Evolutionary conservation across 108 stramenopile species (phyloP), one percentile per base, ranked within the genome.

Genomic region (Nitzschia sp.): DNA sequence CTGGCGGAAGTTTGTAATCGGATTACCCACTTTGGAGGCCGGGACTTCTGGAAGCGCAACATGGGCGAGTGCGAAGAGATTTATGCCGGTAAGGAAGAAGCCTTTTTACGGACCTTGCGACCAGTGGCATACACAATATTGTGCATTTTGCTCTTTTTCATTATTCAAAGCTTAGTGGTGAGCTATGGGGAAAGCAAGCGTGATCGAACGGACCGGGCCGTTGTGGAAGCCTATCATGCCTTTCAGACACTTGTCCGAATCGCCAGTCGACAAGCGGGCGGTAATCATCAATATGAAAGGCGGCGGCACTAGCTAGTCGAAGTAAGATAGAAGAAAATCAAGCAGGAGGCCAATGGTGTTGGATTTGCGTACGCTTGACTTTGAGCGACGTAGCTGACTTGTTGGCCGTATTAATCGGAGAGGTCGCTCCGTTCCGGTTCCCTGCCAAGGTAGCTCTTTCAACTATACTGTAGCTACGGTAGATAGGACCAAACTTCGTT

Each of bases 151-250:
- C 27, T 66, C 0, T 25, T 66, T 5, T 70, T 68, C 18, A 63
- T 67, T 17, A 64, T 82, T 57, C 61, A 62, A 31, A 72, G 75
- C 42, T 70, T 70, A 17, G 68, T 83, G 45, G 58, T 26, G 9
- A 59, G 38, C 13, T 42, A 59, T 46, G 82, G 71, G 28, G 54
- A 59, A 56, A 30, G 48, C 11, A 27, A 32, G 46, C 73, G 70
- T 53, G 46, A 81, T 32, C 56, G 64, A 45, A 51, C 72, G 26
- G 81, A 85, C 54, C 83, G 75, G 5, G 78, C 82, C 29, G 71
- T 84, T 67, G 71, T 89, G 33, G 81, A 89, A 42, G 84, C 76
- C 0, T 89, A 82, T 60, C 72, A 70, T 33, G 85, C 88, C 0
- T 73, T 85, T 45, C 78, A 82, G 24, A 82, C 76, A 46, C 35